Percentiles rank a stretch among this genome's conserved stretches.
Conservation (phyloP, 2,329 filamentous ascomycete genomes). For the Aspergillus aculeatus region DNA sequence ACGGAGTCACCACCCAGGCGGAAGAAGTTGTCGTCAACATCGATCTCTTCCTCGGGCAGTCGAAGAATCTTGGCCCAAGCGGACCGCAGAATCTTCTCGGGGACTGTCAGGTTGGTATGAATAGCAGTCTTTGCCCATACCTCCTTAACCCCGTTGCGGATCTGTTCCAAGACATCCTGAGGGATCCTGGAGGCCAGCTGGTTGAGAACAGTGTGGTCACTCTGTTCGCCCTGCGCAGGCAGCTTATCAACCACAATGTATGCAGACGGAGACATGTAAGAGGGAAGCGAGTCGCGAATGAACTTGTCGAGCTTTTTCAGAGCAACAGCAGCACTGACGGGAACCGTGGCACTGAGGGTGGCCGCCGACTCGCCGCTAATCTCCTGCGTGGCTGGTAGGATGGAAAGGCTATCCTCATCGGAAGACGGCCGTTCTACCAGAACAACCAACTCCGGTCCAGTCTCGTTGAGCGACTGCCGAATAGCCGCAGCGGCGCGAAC, state of each 20-base stretch:
- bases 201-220: constrained; percentile 35
- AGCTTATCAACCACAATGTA: constrained; percentile 46
- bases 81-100: constrained; percentile 38
- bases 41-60: constrained; percentile 43
- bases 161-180: constrained; percentile 13
- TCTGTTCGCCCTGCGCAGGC: constrained; percentile 24
- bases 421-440: constrained; percentile 34
- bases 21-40: constrained; percentile 60
- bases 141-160: constrained; percentile 22
- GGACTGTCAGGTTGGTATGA: constrained; percentile 32
- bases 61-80: constrained; percentile 31
- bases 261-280: constrained; percentile 45
- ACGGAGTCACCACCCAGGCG: constrained; percentile 61
- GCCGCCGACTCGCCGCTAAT: constrained; percentile 17
- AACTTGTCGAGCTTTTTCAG: constrained; percentile 47
- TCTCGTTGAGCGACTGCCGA: constrained; percentile 14
- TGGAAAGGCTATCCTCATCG: constrained; percentile 25
- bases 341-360: constrained; percentile 24
- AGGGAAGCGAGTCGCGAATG: constrained; percentile 44
- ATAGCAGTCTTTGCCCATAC: constrained; percentile 34
- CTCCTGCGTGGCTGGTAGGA: constrained; percentile 27
- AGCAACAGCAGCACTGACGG: constrained; percentile 32
- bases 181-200: constrained; percentile 31
- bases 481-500: constrained; percentile 32
- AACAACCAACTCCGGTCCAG: constrained; percentile 23